Evolutionary conservation across 2,329 filamentous ascomycete genomes (phyloP).

Genomic region (Microascus cirrosus): DNA sequence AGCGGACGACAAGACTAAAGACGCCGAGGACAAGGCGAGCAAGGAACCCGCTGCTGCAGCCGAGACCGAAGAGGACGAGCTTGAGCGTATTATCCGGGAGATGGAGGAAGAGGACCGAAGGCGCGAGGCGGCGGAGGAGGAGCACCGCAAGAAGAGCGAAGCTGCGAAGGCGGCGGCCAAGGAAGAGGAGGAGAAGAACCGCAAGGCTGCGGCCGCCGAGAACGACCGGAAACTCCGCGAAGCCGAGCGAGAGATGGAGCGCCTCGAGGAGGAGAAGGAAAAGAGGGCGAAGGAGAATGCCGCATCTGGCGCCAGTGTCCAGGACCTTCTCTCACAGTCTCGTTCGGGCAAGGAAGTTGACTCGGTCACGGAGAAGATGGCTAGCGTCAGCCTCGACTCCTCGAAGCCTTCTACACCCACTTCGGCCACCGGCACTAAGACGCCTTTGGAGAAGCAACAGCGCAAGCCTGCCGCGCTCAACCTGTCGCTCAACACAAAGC

Average conservation of each 20-base stretch:
- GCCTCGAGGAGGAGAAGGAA: slow-evolving; percentile 60
- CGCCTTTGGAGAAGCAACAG: slow-evolving; percentile 45
- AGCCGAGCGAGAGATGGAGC: slow-evolving; percentile 61
- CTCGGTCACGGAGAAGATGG: slow-evolving; percentile 35
- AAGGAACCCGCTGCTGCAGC: slow-evolving; percentile 19
- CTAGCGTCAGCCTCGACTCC: slow-evolving; percentile 35
- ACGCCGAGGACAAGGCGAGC: slow-evolving; percentile 19
- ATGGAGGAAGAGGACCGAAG: slow-evolving; percentile 43
- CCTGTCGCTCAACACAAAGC: slow-evolving; percentile 70
- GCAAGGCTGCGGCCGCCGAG: slow-evolving; percentile 37
- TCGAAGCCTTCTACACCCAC: slow-evolving; percentile 26
- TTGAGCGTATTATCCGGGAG: slow-evolving; percentile 50
- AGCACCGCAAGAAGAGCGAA: slow-evolving; percentile 33
- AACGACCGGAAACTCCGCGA: slow-evolving; percentile 58
- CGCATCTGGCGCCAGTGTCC: slow-evolving; percentile 36
- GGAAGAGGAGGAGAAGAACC: slow-evolving; percentile 34
- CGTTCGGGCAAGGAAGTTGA: slow-evolving; percentile 13
- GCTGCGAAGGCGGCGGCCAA: slow-evolving; percentile 34
- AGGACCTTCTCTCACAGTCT: slow-evolving; percentile 28
- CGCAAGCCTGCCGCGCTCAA: slow-evolving; percentile 81
- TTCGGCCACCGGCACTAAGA: slow-evolving; percentile 31
- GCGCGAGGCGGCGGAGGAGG: slow-evolving; percentile 36
- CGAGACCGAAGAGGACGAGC: slow-evolving; percentile 32
- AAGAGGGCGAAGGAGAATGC: slow-evolving; percentile 42
- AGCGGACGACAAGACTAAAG: slow-evolving; percentile 15